phyloP scores from a whole-genome alignment of 352 stramenopile genomes.

The Phytophthora litchii region DNA sequence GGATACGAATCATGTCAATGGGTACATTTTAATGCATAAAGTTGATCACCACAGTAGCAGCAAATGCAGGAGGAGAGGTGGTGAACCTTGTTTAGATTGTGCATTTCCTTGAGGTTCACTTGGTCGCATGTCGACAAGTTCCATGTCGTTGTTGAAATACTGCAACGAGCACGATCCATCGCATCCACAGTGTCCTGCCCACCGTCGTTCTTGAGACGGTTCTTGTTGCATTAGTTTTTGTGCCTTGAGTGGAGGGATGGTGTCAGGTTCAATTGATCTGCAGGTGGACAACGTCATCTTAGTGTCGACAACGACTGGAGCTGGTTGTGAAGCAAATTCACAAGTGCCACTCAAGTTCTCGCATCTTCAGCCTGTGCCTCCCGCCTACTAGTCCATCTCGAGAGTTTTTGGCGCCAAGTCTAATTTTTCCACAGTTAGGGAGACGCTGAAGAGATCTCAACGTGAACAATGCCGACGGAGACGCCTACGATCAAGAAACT shows the following conservation, averaged over 20 bases:
- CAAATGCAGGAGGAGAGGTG: conserved; percentile 21
- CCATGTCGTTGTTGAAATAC: conserved; percentile 32
- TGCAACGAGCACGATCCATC: conserved; percentile 30
- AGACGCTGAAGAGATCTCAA: no score
- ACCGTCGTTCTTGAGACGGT: conserved; percentile 8
- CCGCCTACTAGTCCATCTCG: conserved; percentile 10
- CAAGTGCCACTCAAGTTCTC: conserved; percentile 13
- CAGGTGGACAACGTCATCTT: conserved; percentile 1
- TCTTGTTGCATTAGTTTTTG: not conserved
- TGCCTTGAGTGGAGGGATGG: not conserved
- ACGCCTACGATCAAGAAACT: conserved; percentile 33
- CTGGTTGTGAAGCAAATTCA: conserved; percentile 15
- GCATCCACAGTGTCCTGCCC: conserved; percentile 32
- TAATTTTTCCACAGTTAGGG: not conserved
- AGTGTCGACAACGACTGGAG: not conserved
- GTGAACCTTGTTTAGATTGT: conserved; percentile 5
- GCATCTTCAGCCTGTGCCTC: conserved; percentile 1
- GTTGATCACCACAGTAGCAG: conserved; percentile 23
- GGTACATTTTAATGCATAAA: not conserved
- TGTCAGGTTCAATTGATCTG: conserved; percentile 1
- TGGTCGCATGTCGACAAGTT: conserved; percentile 24
- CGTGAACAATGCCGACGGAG: conserved; percentile 9
- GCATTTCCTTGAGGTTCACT: not conserved
- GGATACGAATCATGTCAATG: no score
- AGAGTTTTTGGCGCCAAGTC: conserved; percentile 27